Evolutionary conservation across 306 rosid genomes (phyloP).

Genomic region (Vicia faba): DNA sequence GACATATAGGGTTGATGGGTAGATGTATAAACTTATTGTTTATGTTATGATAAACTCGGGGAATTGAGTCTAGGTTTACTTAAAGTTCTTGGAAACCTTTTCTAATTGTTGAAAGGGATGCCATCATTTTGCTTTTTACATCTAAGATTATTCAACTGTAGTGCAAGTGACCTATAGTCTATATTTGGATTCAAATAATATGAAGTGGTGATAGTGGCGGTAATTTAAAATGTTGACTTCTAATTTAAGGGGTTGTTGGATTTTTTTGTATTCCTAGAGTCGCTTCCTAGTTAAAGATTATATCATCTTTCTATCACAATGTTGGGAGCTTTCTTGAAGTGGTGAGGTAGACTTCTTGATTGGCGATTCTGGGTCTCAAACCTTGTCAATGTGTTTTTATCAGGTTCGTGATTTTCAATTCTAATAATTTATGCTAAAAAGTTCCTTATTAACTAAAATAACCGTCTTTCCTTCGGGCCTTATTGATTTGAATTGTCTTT

Average conservation of each 20-base stretch:
- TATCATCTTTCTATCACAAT: slow-evolving; percentile 39
- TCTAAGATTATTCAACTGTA: slow-evolving; percentile 26
- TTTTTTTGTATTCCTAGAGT: slow-evolving; percentile 42
- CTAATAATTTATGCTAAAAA: slow-evolving; percentile 33
- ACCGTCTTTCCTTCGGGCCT: background rate
- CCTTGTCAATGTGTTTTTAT: slow-evolving; percentile 46
- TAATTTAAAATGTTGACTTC: slow-evolving; percentile 30
- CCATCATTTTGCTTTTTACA: slow-evolving; percentile 7
- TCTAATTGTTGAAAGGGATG: slow-evolving; percentile 16
- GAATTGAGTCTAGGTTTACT: background rate
- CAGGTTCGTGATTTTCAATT: slow-evolving; percentile 53
- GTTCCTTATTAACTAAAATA: slow-evolving; percentile 28
- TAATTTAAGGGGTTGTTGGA: slow-evolving; percentile 40
- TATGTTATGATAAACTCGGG: background rate
- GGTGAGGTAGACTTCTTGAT: slow-evolving; percentile 51
- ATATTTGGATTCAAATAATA: slow-evolving; percentile 33
- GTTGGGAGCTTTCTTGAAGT: slow-evolving; percentile 47
- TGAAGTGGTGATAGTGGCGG: slow-evolving; percentile 40
- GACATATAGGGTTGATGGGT: background rate
- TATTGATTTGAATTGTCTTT: slow-evolving; percentile 28
- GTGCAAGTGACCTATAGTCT: slow-evolving; percentile 39
- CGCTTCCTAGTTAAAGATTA: slow-evolving; percentile 42
- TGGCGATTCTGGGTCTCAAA: slow-evolving; percentile 49
- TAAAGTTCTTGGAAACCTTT: slow-evolving; percentile 28
- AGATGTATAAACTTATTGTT: slow-evolving; percentile 6